Percentiles rank a stretch among this genome's conserved stretches.
These are phyloP conservation scores for Talaromyces sp. DNA, from an alignment of 2,329 filamentous ascomycete species.

Conservation along the genomic window DNA sequence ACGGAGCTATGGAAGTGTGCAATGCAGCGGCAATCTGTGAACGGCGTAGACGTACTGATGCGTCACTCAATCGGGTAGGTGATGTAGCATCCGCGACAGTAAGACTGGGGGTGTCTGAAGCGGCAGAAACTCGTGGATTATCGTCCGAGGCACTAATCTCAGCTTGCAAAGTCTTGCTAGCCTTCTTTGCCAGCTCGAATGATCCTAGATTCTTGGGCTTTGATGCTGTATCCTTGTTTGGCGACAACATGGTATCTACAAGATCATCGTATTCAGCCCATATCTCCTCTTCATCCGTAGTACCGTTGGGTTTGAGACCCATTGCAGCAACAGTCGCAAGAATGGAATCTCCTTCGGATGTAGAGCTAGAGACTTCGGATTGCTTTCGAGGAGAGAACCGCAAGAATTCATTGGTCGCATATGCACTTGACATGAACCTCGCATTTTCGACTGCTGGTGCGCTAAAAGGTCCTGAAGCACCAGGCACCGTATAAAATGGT, in stretches of 20 bases:
- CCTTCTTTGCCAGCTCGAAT: conserved; percentile 40
- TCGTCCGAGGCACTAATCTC: conserved; percentile 29
- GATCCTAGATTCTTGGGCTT: conserved; percentile 27
- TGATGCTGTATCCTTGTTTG: conserved; percentile 30
- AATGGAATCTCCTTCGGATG: conserved; percentile 59
- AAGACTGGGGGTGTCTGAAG: conserved; percentile 26
- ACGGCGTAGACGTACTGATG: conserved; percentile 47
- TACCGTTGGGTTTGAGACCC: conserved; percentile 61
- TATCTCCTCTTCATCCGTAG: conserved; percentile 76
- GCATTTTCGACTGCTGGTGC: conserved; percentile 33
- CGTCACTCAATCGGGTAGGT: conserved; percentile 30
- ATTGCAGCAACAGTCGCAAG: conserved; percentile 65
- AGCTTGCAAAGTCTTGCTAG: conserved; percentile 40
- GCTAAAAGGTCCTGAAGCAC: conserved; percentile 35
- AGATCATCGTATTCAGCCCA: conserved; percentile 95
- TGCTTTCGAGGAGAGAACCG: conserved; percentile 70
- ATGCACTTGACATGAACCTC: conserved; percentile 39
- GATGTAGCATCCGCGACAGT: conserved; percentile 26
- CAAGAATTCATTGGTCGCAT: conserved; percentile 63
- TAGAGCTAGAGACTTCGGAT: conserved; percentile 67
- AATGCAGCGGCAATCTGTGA: conserved; percentile 53
- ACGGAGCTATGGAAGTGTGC: conserved; percentile 50
- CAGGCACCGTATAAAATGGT: conserved; percentile 28
- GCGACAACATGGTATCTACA: conserved; percentile 66
- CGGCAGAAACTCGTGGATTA: conserved; percentile 5